Percentiles rank a stretch among this genome's conserved stretches.
Conservation (phyloP, 495 filamentous ascomycete species). For the Penicillium robsamsonii region DNA sequence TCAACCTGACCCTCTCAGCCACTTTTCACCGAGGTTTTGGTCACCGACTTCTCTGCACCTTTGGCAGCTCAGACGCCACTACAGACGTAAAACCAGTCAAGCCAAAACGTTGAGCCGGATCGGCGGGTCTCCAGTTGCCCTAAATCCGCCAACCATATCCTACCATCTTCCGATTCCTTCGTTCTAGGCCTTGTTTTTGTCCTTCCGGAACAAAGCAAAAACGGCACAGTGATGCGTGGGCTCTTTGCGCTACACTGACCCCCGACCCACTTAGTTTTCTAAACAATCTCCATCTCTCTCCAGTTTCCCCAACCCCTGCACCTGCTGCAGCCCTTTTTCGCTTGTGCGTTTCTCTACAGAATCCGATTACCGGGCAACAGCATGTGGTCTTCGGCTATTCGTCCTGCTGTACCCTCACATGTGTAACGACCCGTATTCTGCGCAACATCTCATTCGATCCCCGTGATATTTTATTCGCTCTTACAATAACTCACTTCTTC, state of each 20-base stretch:
- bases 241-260: conserved; percentile 21
- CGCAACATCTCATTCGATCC: conserved; percentile 27
- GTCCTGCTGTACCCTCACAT: conserved; percentile 30
- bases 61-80: conserved; percentile 22
- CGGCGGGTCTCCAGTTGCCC: conserved; percentile 23
- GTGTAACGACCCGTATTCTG: conserved; percentile 41
- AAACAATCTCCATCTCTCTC: conserved; percentile 18
- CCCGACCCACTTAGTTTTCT: conserved; percentile 13
- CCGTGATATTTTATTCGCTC: conserved; percentile 21
- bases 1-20: conserved; percentile 34
- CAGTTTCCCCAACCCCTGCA: conserved; percentile 18
- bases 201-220: conserved; percentile 24
- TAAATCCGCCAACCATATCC: conserved; percentile 28
- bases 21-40: conserved; percentile 28
- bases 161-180: conserved; percentile 13
- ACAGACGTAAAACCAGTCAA: conserved; percentile 19
- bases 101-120: conserved; percentile 35
- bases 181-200: conserved; percentile 39
- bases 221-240: conserved; percentile 20
- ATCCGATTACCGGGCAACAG: conserved; percentile 24
- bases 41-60: conserved; percentile 31
- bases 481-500: conserved; percentile 19
- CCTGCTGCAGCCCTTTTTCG: conserved; percentile 17
- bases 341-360: conserved; percentile 12
- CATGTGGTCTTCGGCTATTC: conserved; percentile 47